Evolutionary conservation across 108 stramenopile species (phyloP), one percentile per base, ranked within the genome.

Genomic region (Stephanodiscus minutulus): DNA sequence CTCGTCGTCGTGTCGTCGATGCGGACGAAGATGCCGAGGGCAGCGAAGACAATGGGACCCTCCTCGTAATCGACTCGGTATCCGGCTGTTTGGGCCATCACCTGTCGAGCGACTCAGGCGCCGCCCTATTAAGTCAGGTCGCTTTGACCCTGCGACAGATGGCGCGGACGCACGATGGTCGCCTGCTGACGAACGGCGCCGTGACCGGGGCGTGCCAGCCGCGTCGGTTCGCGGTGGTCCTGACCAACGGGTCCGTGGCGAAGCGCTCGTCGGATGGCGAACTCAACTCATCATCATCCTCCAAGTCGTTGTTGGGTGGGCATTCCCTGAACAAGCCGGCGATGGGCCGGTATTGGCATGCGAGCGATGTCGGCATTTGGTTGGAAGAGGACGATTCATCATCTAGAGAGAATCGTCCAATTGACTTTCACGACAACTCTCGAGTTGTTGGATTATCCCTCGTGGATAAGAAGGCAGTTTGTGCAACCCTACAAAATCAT

Each of bases 271-370:
- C 22, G n/a, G 64, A 65, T 3, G 61, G 54, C 25, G 66, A 70
- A 33, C n/a, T 21, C 37, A 20, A 8, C 28, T 13, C 15, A 46
- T 27, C 33, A 58, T 48, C 6, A 37, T 39, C 28, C 50, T n/a
- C 60, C 31, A 57, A 13, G 28, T 52, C 12, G 28, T n/a, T 41
- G 9, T 9, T 46, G 7, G 59, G 9, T 0, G 35, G 1, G 5
- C 24, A 33, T 17, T 39, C 60, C 21, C 24, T 47, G 10, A 20
- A 77, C 27, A 72, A 72, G 57, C 78, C 71, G 13, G 78, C 78
- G 13, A 72, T 79, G 78, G 78, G 78, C 25, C 58, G 66, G n/a
- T 79, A 72, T 64, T 79, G 78, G 78, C 78, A 68, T n/a, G 71
- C 61, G 22, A 68, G 71, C n/a, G 78, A 79, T 22, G 48, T 79